Conservation (phyloP, 805 yeast genomes). For the Wickerhamiella siamensis region DNA sequence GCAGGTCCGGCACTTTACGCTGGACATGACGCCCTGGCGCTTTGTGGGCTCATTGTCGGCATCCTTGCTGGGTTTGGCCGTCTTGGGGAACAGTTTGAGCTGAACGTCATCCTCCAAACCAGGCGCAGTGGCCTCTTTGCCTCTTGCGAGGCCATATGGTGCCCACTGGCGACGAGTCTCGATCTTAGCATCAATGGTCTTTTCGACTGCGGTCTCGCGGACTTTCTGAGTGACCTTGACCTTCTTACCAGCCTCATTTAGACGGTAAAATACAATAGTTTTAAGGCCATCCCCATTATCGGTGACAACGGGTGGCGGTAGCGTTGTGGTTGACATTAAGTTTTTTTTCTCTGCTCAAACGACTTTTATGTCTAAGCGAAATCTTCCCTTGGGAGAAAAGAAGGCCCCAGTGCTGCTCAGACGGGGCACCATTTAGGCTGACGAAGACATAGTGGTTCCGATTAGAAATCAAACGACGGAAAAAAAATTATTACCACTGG, state of each 20-base stretch:
- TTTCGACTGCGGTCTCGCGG: slow-evolving; percentile 60
- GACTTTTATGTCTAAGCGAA: too few relatives aligned
- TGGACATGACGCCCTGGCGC: slow-evolving; percentile 31
- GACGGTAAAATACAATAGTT: slow-evolving; percentile 63
- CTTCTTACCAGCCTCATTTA: slow-evolving; percentile 59
- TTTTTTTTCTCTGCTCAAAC: too few relatives aligned
- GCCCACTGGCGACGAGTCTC: slow-evolving; percentile 83
- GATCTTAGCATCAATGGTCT: slow-evolving; percentile 67
- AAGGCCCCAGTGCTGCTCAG: too few relatives aligned
- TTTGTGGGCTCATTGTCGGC: slow-evolving; percentile 34
- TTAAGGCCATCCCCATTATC: slow-evolving; percentile 79
- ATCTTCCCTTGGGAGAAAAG: too few relatives aligned
- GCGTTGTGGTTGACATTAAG: background rate
- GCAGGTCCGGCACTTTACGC: slow-evolving; percentile 71
- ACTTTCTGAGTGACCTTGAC: slow-evolving; percentile 79
- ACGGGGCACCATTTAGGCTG: too few relatives aligned
- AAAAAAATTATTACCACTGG: too few relatives aligned
- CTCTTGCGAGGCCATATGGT: slow-evolving; percentile 72
- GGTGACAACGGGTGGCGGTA: slow-evolving; percentile 44
- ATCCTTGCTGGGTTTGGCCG: slow-evolving; percentile 34
- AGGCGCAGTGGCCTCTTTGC: slow-evolving; percentile 45
- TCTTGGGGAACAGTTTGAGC: slow-evolving; percentile 45
- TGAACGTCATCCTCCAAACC: slow-evolving; percentile 73
- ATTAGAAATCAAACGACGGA: too few relatives aligned
- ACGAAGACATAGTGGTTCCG: too few relatives aligned